A percentile compares a stretch with the other conserved stretches of the same genome.
These are phyloP conservation scores for Globisporangium spiculum DNA, from an alignment of 352 stramenopile genomes.

Conservation along the genomic window DNA sequence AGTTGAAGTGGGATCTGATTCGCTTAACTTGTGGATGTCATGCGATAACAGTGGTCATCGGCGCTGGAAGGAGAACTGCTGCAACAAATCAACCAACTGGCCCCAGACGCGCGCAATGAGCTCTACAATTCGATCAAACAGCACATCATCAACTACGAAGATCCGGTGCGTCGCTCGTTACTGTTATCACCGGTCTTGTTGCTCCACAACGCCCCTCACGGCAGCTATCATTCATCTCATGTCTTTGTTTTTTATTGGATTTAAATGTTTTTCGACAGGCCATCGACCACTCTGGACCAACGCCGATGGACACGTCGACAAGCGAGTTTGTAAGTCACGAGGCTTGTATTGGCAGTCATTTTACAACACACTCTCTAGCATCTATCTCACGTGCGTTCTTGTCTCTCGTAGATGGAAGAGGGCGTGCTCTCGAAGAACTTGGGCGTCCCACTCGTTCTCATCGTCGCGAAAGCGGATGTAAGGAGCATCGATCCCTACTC, in stretches of 20 bases:
- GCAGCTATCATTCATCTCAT: not conserved
- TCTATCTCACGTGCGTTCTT: not conserved
- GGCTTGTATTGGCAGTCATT: not conserved
- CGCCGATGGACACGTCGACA: constrained; percentile 51
- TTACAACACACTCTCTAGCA: not conserved
- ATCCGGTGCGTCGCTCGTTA: constrained; percentile 43
- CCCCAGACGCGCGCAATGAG: constrained; percentile 44
- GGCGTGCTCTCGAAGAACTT: constrained; percentile 78
- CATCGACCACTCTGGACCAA: constrained; percentile 49
- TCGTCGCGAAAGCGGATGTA: constrained; percentile 80
- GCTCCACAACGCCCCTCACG: not conserved
- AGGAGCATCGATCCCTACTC: constrained; percentile 13
- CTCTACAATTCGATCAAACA: constrained; percentile 68
- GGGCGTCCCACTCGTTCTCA: constrained; percentile 65
- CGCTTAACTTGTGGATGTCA: too few species aligned
- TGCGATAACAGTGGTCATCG: constrained; percentile 55
- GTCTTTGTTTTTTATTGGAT: not conserved
- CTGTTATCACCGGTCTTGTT: not conserved
- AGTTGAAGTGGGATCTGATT: not conserved
- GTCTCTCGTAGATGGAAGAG: constrained; percentile 53
- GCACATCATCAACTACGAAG: constrained; percentile 73
- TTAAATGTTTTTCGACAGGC: constrained; percentile 24
- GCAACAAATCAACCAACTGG: constrained; percentile 66
- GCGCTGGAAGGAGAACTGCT: constrained; percentile 66
- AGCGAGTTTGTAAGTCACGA: constrained; percentile 62